phyloP scores from a whole-genome alignment of 495 filamentous ascomycete genomes.

The Xylaria venustula region DNA sequence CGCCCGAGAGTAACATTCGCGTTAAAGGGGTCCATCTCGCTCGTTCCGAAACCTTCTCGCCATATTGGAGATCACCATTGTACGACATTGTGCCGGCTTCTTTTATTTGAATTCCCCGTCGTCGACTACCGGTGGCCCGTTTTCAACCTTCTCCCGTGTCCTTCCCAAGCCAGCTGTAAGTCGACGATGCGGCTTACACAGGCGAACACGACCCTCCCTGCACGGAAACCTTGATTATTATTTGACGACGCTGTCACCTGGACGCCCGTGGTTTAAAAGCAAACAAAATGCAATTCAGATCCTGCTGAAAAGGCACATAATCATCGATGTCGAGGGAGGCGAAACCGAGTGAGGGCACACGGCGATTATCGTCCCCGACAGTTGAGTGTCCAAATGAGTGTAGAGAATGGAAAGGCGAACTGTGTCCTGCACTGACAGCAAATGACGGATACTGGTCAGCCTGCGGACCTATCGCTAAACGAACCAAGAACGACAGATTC shows the following conservation, averaged over 20 bases:
- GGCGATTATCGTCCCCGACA: conserved; percentile 10
- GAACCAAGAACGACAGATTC: conserved; percentile 31
- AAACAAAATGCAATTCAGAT: conserved; percentile 45
- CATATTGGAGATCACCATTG: conserved; percentile 34
- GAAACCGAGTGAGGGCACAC: not conserved
- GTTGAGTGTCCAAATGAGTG: conserved; percentile 19
- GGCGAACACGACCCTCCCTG: conserved; percentile 7
- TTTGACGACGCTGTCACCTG: conserved; percentile 16
- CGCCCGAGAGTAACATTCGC: conserved; percentile 66
- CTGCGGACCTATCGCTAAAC: conserved; percentile 40
- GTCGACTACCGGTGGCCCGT: not conserved
- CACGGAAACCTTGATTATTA: not conserved
- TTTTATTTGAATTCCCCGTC: not conserved
- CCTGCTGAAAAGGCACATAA: conserved; percentile 54
- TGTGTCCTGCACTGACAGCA: conserved; percentile 44
- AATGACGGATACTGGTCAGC: conserved; percentile 41
- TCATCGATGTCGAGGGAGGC: conserved; percentile 22
- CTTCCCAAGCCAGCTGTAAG: conserved; percentile 7
- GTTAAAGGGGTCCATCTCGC: conserved; percentile 69
- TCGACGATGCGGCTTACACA: conserved; percentile 13
- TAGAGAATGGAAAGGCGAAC: conserved; percentile 37
- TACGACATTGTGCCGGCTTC: conserved; percentile 36
- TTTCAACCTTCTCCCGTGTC: not conserved
- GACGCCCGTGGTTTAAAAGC: conserved; percentile 1
- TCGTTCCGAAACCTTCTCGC: conserved; percentile 55